Base-by-base conservation (phyloP, 2,329 filamentous ascomycete species). In the Chaetomiaceae sp. region DNA sequence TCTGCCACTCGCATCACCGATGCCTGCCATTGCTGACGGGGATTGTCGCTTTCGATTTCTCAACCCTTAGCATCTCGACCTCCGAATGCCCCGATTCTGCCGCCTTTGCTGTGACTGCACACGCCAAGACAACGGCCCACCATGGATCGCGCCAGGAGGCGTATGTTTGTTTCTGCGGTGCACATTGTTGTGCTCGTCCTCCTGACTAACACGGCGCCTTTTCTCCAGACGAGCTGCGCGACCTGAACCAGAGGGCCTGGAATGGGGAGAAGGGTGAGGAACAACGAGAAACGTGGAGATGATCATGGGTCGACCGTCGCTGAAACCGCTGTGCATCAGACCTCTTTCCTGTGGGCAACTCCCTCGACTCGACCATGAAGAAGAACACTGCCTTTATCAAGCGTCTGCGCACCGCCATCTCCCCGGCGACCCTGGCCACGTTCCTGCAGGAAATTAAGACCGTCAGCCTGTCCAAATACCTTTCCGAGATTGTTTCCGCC, bases 371-470 rank as follows among this genome's bases (percentile, higher is more conserved):
- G 42, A 93, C 90, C 42, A 76, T 97, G 66, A 96, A 95, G 72
- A 97, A 96, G 74, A 97, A 97, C 61, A 97, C 91, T 4, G 89
- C 90, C 56, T 96, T 97, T 66, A 97, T 97, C 63, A 96, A 95
- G 69, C 88, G 91, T 61, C 76, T 97, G 46, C 87, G 91, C 58
- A 96, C 91, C 48, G 87, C 88, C 50, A 83, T 97, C 53, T 90
- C 86, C 53, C 71, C 87, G 39, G 75, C 88, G 47, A 87, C 86
- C 45, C 81, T 90, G 45, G 74, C 79, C 56, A 93, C 88, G 49
- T 95, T 97, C 68, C 71, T 95, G 38, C 82, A 91, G 64, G 91
- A 97, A 63, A 90, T 95, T 59, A 84, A 86, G 59, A 86, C 88
- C 20, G 76, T 97, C 22, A 96, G 90, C 57, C 77, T 97, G 41